phyloP scores from a whole-genome alignment of 306 rosid genomes.

The Vigna unguiculata region DNA sequence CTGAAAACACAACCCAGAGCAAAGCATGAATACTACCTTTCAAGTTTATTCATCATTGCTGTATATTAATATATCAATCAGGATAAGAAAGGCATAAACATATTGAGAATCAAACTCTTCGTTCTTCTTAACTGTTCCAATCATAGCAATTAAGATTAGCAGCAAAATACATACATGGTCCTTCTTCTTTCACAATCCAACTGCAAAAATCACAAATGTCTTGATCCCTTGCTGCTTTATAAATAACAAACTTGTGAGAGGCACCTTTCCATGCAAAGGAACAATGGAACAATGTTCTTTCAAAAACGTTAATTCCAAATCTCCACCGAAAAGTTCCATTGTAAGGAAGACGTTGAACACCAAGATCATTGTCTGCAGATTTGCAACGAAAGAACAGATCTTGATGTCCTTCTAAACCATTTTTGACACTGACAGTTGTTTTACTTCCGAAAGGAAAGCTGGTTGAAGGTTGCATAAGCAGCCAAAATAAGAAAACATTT shows the following conservation, averaged over 20 bases:
- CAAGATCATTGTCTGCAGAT: not conserved
- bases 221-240: not conserved
- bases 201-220: not conserved
- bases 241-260: not conserved
- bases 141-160: not conserved
- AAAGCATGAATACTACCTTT: no score
- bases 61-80: no score
- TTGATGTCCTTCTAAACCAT: not conserved
- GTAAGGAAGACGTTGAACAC: not conserved
- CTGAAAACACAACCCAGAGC: no score
- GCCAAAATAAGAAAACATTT: not conserved
- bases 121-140: not conserved
- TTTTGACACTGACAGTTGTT: not conserved
- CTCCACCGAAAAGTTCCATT: not conserved
- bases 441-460: not conserved
- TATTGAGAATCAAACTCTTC: no score
- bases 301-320: not conserved
- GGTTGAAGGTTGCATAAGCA: not conserved
- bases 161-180: not conserved
- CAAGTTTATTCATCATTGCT: no score
- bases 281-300: not conserved
- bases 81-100: no score
- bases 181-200: not conserved
- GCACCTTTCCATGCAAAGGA: not conserved
- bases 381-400: not conserved